phyloP scores from a whole-genome alignment of 345 rosid genomes.

The Syzygium grande region DNA sequence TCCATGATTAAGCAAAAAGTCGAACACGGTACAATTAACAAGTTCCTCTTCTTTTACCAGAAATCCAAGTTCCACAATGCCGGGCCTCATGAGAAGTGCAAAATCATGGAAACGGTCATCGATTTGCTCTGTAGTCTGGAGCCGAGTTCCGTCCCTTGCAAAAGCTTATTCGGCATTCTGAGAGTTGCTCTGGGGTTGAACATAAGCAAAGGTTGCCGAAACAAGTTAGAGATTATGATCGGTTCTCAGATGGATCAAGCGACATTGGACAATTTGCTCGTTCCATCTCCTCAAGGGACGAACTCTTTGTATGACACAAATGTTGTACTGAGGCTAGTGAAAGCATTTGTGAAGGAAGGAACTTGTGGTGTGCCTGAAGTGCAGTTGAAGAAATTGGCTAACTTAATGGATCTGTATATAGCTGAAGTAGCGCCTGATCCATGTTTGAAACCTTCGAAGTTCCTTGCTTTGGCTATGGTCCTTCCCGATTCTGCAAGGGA shows the following conservation, averaged over 20 bases:
- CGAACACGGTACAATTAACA: slow-evolving; percentile 44
- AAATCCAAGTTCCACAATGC: slow-evolving; percentile 43
- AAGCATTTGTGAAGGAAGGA: slow-evolving; percentile 44
- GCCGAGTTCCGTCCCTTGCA: slow-evolving; percentile 45
- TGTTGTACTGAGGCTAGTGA: slow-evolving; percentile 58
- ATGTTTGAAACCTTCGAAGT: slow-evolving; percentile 58
- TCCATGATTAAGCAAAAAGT: slow-evolving; percentile 47
- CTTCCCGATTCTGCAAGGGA: slow-evolving; percentile 71
- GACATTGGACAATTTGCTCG: slow-evolving; percentile 70
- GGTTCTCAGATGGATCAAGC: slow-evolving; percentile 75
- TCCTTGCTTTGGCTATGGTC: slow-evolving; percentile 45
- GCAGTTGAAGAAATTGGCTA: slow-evolving; percentile 46
- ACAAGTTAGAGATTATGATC: slow-evolving; percentile 72
- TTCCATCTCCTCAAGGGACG: slow-evolving; percentile 60
- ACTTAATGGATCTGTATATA: slow-evolving; percentile 69
- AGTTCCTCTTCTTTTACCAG: slow-evolving; percentile 80
- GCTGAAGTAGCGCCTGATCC: slow-evolving; percentile 97
- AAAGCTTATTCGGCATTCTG: slow-evolving; percentile 67
- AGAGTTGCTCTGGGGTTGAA: slow-evolving; percentile 40
- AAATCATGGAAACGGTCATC: slow-evolving; percentile 40
- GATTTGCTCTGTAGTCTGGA: slow-evolving; percentile 52
- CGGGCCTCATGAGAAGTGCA: slow-evolving; percentile 36
- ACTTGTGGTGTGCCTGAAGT: slow-evolving; percentile 8
- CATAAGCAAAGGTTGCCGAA: slow-evolving; percentile 36
- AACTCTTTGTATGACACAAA: slow-evolving; percentile 61